These are phyloP conservation scores for Apiospora koreana DNA, from an alignment of 2,329 filamentous ascomycete species.

Conservation along the genomic window DNA sequence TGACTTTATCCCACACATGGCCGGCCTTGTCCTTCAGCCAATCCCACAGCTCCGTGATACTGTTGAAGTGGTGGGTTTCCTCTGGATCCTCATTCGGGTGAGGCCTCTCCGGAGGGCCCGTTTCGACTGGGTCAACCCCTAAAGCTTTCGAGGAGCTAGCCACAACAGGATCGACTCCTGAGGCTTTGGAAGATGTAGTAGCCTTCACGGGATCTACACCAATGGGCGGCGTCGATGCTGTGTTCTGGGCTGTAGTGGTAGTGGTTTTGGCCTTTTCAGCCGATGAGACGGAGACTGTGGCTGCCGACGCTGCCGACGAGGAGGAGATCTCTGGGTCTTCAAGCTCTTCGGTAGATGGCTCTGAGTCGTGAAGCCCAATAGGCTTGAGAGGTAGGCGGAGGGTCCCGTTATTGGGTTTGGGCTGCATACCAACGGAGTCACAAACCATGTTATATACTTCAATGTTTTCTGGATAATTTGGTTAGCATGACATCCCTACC, in stretches of 20 bases:
- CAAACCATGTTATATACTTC: conserved; percentile 95
- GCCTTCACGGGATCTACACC: conserved; percentile 8
- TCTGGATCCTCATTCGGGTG: not conserved
- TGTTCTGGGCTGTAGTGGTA: not conserved
- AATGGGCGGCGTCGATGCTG: not conserved
- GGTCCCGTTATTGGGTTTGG: conserved; percentile 85
- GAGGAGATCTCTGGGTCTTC: conserved; percentile 48
- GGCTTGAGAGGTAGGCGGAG: conserved; percentile 70
- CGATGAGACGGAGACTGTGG: not conserved
- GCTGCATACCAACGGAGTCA: conserved; percentile 75
- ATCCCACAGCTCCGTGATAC: conserved; percentile 5
- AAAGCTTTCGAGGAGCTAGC: not conserved
- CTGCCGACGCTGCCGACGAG: not conserved
- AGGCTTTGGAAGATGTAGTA: not conserved
- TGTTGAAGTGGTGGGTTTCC: not conserved
- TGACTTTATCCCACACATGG: not conserved
- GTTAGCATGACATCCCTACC: not conserved
- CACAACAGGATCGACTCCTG: not conserved
- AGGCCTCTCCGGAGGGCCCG: not conserved
- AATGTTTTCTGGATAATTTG: conserved; percentile 69
- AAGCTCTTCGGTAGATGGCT: conserved; percentile 44
- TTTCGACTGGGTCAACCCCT: conserved; percentile 2
- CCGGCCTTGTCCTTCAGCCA: conserved; percentile 8
- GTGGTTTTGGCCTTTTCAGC: not conserved
- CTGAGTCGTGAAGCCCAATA: conserved; percentile 58